Base-by-base conservation (phyloP, 208 protist genomes). In the Sergeia podlipaevii region DNA sequence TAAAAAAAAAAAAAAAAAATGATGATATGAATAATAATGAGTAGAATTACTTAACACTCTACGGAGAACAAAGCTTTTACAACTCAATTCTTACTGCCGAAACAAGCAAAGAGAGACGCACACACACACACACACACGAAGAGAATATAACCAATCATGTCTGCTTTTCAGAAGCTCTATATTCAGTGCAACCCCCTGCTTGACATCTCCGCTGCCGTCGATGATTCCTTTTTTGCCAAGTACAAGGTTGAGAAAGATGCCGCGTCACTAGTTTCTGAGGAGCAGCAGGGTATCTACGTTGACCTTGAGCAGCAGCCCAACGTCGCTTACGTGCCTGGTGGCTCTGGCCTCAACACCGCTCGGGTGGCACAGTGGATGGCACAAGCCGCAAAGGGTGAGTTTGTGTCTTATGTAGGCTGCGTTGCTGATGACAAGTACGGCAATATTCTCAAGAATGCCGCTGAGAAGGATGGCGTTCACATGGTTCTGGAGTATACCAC, bases 141-240 rank as follows among this genome's bases (percentile, higher is more conserved):
- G 15, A 51, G 24, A 6, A 23, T 32, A 34, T n/a, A 11, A 32
- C 27, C 7, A 26, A 50, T 34, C 17, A 69, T 79, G 61, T 18
- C 50, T 23, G 26, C 58, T 4, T 53, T 58, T 26, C 59, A 26
- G 11, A 70, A 70, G 50, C 49, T 91, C 27, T 91, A 91, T 58
- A 56, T 92, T 21, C 81, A 92, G 52, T 98, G 98, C 70, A 99
- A 99, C 77, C 98, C 98, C 20, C 86, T 99, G 45, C 90, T 99
- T 23, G 98, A 99, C 74, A 97, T 99, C 65, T 98, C 92, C 5
- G 96, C 96, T 15, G 13, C 77, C 10, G 98, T 99, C 37, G 62
- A 81, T 50, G 78, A 85, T 5, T 85, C 58, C 0, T 86, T 98
- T 41, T 69, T 99, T 23, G 67, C 47, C 15, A 98, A 98, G 84